Base-by-base conservation (phyloP, 108 stramenopile genomes). In the Craspedostauros australis region DNA sequence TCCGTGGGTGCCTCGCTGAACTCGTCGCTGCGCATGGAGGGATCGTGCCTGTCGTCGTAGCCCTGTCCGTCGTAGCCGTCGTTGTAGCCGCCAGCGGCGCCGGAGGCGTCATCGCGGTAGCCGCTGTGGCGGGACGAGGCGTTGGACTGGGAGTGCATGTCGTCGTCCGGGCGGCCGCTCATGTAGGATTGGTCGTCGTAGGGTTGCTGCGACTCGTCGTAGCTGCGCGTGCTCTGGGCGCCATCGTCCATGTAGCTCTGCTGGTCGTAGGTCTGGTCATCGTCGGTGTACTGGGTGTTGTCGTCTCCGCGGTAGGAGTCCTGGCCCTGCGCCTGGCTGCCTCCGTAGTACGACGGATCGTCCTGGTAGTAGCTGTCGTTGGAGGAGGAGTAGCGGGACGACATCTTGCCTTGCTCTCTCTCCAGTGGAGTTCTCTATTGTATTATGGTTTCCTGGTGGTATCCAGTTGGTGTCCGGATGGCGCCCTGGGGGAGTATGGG, bases 1-100 rank as follows among this genome's bases (percentile, higher is more conserved):
- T 57, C 56, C 20, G 47, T 30, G 32, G 47, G 27, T 5, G 20
- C 37, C 25, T 48, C 37, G 31, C 39, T 38, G 15, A 33, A 14
- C 9, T 45, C 18, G 9, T 47, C 33, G 1, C 39, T 28, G 46
- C 18, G 19, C 25, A n/a, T 28, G 5, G 14, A n/a, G 1, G 33
- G 33, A 15, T 52, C 33, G 15, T 37, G 19, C 1, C 8, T 7
- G 1, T 52, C 51, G 22, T 52, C 51, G 14, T 43, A 43, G 14
- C 21, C 16, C 5, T 16, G 42, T 43, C 21, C 42, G 14, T 20
- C 42, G 5, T 6, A 5, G 6, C 21, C 42, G 14, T 43, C 42
- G 42, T 43, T 20, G 14, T 43, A 43, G 9, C 19, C 19, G 21
- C 42, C 42, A 11, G 16, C 42, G n/a, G n/a, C 5, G n/a, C n/a